Evolutionary conservation across 2,329 filamentous ascomycete genomes (phyloP).

Genomic region (Hymenoscyphus infarciens): DNA sequence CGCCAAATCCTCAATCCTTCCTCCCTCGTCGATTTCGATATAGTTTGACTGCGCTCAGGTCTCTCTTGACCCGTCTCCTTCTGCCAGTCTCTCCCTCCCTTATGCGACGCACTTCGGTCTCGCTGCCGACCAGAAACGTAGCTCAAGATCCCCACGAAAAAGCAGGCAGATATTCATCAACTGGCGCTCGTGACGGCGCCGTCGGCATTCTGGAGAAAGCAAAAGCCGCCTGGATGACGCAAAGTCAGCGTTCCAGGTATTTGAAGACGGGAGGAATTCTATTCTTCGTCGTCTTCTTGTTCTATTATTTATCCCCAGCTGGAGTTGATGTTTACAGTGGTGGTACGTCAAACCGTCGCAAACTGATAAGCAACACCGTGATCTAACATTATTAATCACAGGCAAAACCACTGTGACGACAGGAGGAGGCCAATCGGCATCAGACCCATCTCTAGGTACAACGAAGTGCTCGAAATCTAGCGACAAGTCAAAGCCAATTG

Average conservation of each 20-base stretch:
- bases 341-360: conserved; percentile 20
- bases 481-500: conserved; percentile 84
- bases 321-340: conserved; percentile 39
- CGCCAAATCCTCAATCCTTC: conserved; percentile 6
- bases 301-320: conserved; percentile 61
- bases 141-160: conserved; percentile 63
- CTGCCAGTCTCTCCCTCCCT: conserved; percentile 22
- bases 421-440: conserved; percentile 48
- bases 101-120: conserved; percentile 66
- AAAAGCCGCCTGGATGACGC: conserved; percentile 58
- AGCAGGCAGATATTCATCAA: conserved; percentile 54
- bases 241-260: conserved; percentile 63
- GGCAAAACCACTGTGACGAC: conserved; percentile 7
- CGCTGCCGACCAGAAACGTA: conserved; percentile 58
- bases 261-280: conserved; percentile 62
- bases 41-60: conserved; percentile 9
- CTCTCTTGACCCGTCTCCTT: conserved; percentile 13
- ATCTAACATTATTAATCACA: conserved; percentile 6
- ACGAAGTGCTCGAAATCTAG: conserved; percentile 77
- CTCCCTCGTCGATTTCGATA: conserved; percentile 12
- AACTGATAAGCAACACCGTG: not conserved
- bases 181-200: conserved; percentile 39
- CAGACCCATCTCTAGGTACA: conserved; percentile 62
- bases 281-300: conserved; percentile 55
- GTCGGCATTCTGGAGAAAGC: conserved; percentile 50